These are phyloP conservation scores for Lactarius quietus DNA, from an alignment of 768 basidiomycete species.

Conservation along the genomic window DNA sequence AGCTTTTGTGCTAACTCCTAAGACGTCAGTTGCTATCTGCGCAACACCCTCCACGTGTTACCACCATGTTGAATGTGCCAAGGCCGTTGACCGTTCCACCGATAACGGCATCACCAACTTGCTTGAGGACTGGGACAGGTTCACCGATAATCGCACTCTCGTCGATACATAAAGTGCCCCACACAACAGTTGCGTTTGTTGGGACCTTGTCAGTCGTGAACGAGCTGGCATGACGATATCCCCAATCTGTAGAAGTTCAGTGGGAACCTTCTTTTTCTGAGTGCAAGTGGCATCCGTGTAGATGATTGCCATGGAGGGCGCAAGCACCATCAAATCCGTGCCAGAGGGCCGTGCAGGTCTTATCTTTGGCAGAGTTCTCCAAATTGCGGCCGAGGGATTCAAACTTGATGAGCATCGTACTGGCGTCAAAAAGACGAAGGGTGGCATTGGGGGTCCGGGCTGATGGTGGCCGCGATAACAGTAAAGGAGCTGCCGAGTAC, in stretches of 20 bases:
- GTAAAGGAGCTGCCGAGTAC: constrained; percentile 83
- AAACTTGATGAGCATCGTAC: constrained; percentile 97
- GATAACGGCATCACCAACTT: too few relatives aligned
- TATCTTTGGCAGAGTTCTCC: constrained; percentile 96
- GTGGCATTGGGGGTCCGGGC: constrained; percentile 66
- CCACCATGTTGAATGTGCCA: too few relatives aligned
- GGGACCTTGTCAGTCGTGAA: constrained; percentile 96
- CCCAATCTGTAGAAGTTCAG: too few relatives aligned
- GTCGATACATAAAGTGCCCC: constrained; percentile 84
- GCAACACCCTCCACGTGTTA: too few relatives aligned
- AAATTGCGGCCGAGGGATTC: constrained; percentile 93
- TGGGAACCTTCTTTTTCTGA: too few relatives aligned
- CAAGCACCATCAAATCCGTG: constrained; percentile 97
- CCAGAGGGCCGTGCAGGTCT: constrained; percentile 92
- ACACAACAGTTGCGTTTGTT: constrained; percentile 87
- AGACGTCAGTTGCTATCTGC: too few relatives aligned
- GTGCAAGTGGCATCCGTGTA: too few relatives aligned
- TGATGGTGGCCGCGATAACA: constrained; percentile 63
- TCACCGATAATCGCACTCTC: constrained; percentile 98
- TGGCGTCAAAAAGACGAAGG: constrained; percentile 97
- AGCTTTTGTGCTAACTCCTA: too few relatives aligned
- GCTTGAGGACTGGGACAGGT: too few relatives aligned
- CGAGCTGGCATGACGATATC: constrained; percentile 90
- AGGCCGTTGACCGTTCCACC: too few relatives aligned
- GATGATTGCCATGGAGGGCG: too few relatives aligned